Evolutionary conservation across 2,329 filamentous ascomycete species (phyloP).

Genomic region (Tolypocladium amazonense): DNA sequence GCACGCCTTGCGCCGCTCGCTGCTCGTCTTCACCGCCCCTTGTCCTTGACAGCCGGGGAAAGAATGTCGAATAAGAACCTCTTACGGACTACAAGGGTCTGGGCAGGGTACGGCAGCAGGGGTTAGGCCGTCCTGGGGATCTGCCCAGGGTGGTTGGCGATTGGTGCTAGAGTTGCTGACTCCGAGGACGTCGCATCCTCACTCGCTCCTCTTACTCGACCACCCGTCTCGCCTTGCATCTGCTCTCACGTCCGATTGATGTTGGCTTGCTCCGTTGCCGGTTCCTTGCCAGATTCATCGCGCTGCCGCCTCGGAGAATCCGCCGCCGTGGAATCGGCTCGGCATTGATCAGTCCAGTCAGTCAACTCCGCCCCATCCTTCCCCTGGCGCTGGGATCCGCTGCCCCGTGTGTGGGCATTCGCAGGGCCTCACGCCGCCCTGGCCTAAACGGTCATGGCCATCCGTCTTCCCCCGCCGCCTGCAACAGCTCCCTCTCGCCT

Average conservation of each 20-base stretch:
- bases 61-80: not conserved
- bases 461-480: not conserved
- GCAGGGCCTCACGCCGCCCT: not conserved
- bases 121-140: not conserved
- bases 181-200: not conserved
- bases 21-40: constrained; percentile 1
- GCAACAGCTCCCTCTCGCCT: not conserved
- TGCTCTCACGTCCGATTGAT: not conserved
- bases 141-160: not conserved
- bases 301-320: not conserved
- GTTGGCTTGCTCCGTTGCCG: not conserved
- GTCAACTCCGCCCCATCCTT: not conserved
- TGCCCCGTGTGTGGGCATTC: not conserved
- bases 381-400: not conserved
- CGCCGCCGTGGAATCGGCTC: not conserved
- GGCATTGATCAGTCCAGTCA: not conserved
- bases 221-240: not conserved
- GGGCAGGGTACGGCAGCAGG: too few species aligned
- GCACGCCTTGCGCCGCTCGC: not conserved
- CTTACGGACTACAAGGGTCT: not conserved
- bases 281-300: not conserved
- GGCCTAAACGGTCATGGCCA: not conserved
- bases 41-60: not conserved
- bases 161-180: not conserved
- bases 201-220: not conserved